Conservation (phyloP, 2,329 filamentous ascomycete genomes). For the Domatiomyces catenatus region DNA sequence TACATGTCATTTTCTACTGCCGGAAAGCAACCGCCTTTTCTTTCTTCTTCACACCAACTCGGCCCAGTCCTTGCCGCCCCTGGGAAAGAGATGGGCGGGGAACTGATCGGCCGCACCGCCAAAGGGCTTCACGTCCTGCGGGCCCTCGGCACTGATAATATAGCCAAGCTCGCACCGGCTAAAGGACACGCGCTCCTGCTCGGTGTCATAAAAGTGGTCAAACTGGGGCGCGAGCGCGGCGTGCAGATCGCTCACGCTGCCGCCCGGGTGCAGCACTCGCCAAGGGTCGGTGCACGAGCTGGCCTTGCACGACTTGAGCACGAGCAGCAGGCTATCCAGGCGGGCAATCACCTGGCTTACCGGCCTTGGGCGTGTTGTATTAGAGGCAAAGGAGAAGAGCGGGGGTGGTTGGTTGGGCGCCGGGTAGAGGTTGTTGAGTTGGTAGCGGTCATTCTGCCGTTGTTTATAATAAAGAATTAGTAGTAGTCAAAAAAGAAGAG, state of each 20-base stretch:
- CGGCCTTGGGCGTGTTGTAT: constrained; percentile 2
- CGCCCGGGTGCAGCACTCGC: constrained; percentile 21
- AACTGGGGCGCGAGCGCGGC: constrained; percentile 21
- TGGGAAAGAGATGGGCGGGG: no score
- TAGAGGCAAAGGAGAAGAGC: neutral
- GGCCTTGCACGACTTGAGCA: constrained; percentile 26
- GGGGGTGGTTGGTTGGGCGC: neutral
- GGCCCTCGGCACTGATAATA: constrained; percentile 15
- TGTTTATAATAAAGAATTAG: neutral
- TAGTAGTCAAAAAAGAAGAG: neutral
- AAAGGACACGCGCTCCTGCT: constrained; percentile 20
- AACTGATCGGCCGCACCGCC: neutral
- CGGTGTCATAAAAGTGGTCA: constrained; percentile 21
- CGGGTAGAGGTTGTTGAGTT: constrained; percentile 21
- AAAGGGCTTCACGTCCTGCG: neutral
- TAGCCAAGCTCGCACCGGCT: constrained; percentile 23
- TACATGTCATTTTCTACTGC: no score
- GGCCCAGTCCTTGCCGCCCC: neutral
- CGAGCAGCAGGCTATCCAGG: constrained; percentile 23
- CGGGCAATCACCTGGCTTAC: constrained; percentile 16
- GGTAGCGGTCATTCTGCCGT: constrained; percentile 22
- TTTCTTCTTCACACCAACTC: neutral
- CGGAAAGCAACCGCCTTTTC: no score
- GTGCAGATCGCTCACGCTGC: constrained; percentile 18
- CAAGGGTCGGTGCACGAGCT: constrained; percentile 24